A percentile compares a stretch with the other conserved stretches of the same genome.
phyloP scores from a whole-genome alignment of 1,284 basidiomycete species.

The Grifola frondosa region DNA sequence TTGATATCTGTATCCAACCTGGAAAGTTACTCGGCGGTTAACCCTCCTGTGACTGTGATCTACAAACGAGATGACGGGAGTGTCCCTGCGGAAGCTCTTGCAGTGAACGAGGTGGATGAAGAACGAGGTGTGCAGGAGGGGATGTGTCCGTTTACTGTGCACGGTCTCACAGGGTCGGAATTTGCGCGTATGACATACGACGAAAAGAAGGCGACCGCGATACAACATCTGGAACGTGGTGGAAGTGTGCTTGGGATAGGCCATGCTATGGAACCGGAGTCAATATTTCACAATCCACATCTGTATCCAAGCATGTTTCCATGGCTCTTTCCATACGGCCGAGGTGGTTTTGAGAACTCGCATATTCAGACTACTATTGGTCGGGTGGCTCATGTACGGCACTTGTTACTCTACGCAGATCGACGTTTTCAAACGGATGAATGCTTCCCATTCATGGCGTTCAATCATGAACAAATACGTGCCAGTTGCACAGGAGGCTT shows the following conservation, averaged over 20 bases:
- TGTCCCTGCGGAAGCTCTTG: no score
- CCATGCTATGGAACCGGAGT: slow-evolving; percentile 12
- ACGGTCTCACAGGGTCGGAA: slow-evolving; percentile 32
- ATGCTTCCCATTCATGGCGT: not conserved
- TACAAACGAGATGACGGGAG: no score
- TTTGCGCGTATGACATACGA: slow-evolving; percentile 10
- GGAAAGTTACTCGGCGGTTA: no score
- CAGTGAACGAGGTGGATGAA: no score
- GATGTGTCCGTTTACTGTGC: slow-evolving; percentile 36
- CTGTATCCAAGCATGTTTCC: slow-evolving; percentile 32
- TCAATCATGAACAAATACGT: slow-evolving; percentile 2
- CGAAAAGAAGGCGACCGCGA: slow-evolving; percentile 9
- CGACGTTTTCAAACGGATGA: not conserved
- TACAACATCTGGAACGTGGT: slow-evolving; percentile 18
- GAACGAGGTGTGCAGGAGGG: no score
- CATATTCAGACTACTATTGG: no score
- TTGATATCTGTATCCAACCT: no score
- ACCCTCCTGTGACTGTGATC: no score
- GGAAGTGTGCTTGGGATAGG: slow-evolving; percentile 20
- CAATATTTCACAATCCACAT: slow-evolving; percentile 27
- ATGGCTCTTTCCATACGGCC: not conserved
- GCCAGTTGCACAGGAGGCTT: not conserved
- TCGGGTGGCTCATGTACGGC: no score
- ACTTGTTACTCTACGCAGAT: not conserved
- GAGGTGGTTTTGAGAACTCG: not conserved